These are phyloP conservation scores for Cladosporium sp. DNA, from an alignment of 2,329 filamentous ascomycete species.

Conservation along the genomic window DNA sequence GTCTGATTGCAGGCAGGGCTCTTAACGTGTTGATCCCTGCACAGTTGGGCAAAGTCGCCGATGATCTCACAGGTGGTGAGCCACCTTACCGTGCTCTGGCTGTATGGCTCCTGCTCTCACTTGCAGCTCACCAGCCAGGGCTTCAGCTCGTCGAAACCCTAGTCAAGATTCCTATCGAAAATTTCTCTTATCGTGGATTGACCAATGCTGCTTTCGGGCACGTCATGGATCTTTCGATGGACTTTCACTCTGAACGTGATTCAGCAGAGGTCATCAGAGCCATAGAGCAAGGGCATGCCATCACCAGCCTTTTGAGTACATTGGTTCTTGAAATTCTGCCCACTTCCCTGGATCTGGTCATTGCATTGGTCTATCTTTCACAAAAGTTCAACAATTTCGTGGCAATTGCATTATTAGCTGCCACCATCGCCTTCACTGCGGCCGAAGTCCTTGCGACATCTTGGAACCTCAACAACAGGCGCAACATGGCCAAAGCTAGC, in stretches of 20 bases:
- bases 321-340: slow-evolving; percentile 58
- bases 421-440: slow-evolving; percentile 51
- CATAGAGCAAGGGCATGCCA: slow-evolving; percentile 58
- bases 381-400: slow-evolving; percentile 61
- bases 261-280: slow-evolving; percentile 62
- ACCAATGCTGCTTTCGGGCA: slow-evolving; percentile 61
- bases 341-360: slow-evolving; percentile 57
- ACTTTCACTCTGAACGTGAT: slow-evolving; percentile 64
- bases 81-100: slow-evolving; percentile 53
- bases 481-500: slow-evolving; percentile 29
- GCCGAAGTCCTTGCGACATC: slow-evolving; percentile 42
- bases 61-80: slow-evolving; percentile 54
- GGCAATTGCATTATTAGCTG: slow-evolving; percentile 46
- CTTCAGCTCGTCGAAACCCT: slow-evolving; percentile 48
- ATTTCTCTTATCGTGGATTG: slow-evolving; percentile 56
- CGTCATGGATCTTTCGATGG: slow-evolving; percentile 64
- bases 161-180: slow-evolving; percentile 51
- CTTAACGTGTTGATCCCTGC: slow-evolving; percentile 76
- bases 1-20: slow-evolving; percentile 65
- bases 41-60: slow-evolving; percentile 74
- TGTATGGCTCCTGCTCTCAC: slow-evolving; percentile 48
- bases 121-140: slow-evolving; percentile 50
- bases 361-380: slow-evolving; percentile 60
- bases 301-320: slow-evolving; percentile 58
- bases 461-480: slow-evolving; percentile 33